Percentiles rank a stretch among this genome's conserved stretches.
Conservation (phyloP, 1,139 yeast genomes). For the Suhomyces bribrorum region DNA sequence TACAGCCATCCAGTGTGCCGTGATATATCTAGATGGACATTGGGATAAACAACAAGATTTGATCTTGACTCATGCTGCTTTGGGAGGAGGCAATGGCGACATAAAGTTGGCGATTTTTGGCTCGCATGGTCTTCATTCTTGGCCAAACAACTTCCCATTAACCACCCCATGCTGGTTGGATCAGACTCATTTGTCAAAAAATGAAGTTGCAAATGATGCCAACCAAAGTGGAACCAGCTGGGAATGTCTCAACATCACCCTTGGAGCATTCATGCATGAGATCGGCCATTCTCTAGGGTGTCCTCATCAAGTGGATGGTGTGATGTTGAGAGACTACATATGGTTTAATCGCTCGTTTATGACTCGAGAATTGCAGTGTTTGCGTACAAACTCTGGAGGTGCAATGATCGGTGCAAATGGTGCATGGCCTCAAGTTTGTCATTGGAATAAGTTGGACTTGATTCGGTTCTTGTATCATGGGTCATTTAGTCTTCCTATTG, state of each 20-base stretch:
- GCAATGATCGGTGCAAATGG: conserved; percentile 55
- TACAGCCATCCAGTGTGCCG: conserved; percentile 77
- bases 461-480: conserved; percentile 80
- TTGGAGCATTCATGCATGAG: conserved; percentile 96
- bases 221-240: conserved; percentile 83
- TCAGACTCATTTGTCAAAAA: conserved; percentile 57
- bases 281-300: conserved; percentile 89
- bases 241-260: conserved; percentile 84
- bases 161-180: conserved; percentile 72
- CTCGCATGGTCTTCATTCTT: conserved; percentile 85
- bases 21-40: conserved; percentile 78
- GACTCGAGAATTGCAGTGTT: conserved; percentile 64
- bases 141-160: conserved; percentile 80
- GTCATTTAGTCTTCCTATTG: conserved; percentile 71
- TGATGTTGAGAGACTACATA: conserved; percentile 85
- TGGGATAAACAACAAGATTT: conserved; percentile 66
- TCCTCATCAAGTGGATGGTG: conserved; percentile 88
- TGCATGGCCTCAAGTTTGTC: conserved; percentile 55
- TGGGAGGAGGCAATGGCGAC: conserved; percentile 81
- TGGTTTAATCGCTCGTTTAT: conserved; percentile 80
- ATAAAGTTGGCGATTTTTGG: conserved; percentile 88
- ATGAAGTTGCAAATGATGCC: conserved; percentile 85
- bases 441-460: conserved; percentile 84
- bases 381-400: conserved; percentile 47
- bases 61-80: conserved; percentile 87